Base-by-base conservation (phyloP, 768 basidiomycete species). In the Termitomyces heimii region DNA sequence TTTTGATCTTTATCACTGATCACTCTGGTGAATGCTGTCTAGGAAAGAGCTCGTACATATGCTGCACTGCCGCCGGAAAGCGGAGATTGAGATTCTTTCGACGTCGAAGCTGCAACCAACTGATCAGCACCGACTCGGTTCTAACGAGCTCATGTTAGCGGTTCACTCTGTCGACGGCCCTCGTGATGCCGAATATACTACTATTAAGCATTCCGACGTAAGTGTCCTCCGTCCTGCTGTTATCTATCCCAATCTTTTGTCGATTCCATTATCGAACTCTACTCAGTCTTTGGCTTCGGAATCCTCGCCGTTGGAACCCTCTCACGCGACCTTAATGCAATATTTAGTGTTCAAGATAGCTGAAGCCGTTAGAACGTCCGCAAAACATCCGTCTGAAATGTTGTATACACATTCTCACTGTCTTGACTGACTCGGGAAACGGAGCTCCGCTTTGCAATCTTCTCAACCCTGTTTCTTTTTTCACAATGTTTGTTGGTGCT, bases 41-140 rank as follows among this genome's bases (percentile, higher is more conserved):
- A 95, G 94, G 71, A 85, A 83, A 61, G 93, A 96, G 65, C 82
- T 98, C 3, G 77, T 78, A 68, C 77, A 83, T 61, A 92, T 97
- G 82, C 70, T 98, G 35, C 85, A 89, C 66, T 76, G 73, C 5
- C 82, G 90, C n/a, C 83, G 86, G 45, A 98, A 98, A 71, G 95
- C 95, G 3, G 96, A 98, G 71, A 95, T 95, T 47, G 92, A 98
- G 67, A 77, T 90, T 42, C 66, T 92, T 35, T 71, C 71, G 13
- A 65, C 62, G 14, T 65, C 59, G 24, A 57, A 52, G 28, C 5
- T 20, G 10, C 20, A 35, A 24, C 28, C 29, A 9, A n/a, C 34
- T 28, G 40, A 43, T 31, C 37, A 39, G 53, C 46, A 34, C 39
- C 52, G n/a, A 53, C 14, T 46, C 47, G 26, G 16, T 50, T 61